phyloP scores from a whole-genome alignment of 1,284 basidiomycete species.

The Tylopilus sp. region DNA sequence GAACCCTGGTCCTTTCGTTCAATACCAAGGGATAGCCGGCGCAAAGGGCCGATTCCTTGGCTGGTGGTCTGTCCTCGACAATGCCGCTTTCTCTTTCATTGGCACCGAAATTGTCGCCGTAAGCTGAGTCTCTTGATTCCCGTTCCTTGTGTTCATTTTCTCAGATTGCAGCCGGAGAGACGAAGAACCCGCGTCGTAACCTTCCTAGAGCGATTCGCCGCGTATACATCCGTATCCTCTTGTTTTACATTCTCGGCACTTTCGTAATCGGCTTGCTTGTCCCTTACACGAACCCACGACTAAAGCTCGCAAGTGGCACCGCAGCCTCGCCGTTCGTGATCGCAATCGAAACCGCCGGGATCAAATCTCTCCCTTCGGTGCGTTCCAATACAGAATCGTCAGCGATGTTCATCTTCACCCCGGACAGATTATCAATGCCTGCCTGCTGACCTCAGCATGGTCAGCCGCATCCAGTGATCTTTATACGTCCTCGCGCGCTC shows the following conservation, averaged over 20 bases:
- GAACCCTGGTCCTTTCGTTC: constrained; percentile 54
- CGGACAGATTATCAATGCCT: constrained; percentile 79
- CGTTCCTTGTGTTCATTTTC: constrained; percentile 8
- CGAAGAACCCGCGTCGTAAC: constrained; percentile 50
- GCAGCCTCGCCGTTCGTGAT: constrained; percentile 74
- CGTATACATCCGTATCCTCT: constrained; percentile 65
- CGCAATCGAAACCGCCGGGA: constrained; percentile 59
- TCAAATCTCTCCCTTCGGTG: constrained; percentile 55
- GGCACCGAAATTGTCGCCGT: constrained; percentile 78
- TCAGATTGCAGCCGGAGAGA: constrained; percentile 65
- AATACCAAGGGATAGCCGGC: constrained; percentile 44
- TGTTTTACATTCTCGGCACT: constrained; percentile 56
- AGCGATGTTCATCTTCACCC: constrained; percentile 25
- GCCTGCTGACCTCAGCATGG: constrained; percentile 80
- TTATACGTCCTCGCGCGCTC: constrained; percentile 76
- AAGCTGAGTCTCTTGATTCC: constrained; percentile 32
- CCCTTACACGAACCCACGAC: constrained; percentile 48
- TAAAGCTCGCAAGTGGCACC: constrained; percentile 42
- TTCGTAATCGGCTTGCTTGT: constrained; percentile 64
- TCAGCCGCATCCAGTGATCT: constrained; percentile 83
- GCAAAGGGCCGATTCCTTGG: constrained; percentile 51
- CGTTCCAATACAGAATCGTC: not conserved
- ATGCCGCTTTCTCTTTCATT: constrained; percentile 73
- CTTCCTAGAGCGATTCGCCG: constrained; percentile 59
- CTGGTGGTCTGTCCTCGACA: constrained; percentile 49